Evolutionary conservation across 306 rosid species (phyloP).

Genomic region (Begonia masoniana): DNA sequence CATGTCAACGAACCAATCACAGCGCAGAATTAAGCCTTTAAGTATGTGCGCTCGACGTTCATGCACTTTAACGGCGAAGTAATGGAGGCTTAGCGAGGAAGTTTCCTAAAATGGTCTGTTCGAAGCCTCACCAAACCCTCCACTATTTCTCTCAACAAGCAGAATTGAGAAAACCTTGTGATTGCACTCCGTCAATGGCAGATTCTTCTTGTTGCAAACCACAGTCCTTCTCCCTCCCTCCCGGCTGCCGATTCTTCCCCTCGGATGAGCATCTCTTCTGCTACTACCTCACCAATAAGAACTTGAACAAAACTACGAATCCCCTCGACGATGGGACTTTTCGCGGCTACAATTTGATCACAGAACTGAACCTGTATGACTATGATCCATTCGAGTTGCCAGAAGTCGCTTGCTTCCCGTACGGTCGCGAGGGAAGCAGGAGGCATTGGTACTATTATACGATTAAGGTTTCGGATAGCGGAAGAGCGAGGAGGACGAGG

Average conservation of each 20-base stretch:
- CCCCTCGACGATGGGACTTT: not conserved
- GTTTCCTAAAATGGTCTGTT: no score
- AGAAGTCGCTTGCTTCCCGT: slow-evolving; percentile 26
- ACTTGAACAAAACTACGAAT: slow-evolving; percentile 5
- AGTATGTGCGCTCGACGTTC: no score
- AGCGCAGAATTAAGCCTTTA: no score
- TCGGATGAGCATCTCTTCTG: slow-evolving; percentile 46
- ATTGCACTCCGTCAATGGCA: slow-evolving; percentile 16
- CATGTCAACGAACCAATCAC: no score
- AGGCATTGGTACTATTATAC: slow-evolving; percentile 53
- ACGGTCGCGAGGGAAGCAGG: slow-evolving; percentile 33
- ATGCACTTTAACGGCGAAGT: no score
- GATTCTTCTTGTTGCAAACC: slow-evolving; percentile 10
- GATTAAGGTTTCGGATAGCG: slow-evolving; percentile 15
- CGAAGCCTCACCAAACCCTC: no score
- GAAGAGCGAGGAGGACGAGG: slow-evolving; percentile 15
- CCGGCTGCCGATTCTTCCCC: slow-evolving; percentile 51
- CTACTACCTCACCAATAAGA: slow-evolving; percentile 36
- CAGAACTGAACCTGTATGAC: slow-evolving; percentile 33
- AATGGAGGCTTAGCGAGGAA: no score
- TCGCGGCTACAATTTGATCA: slow-evolving; percentile 28
- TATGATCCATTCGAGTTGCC: slow-evolving; percentile 47
- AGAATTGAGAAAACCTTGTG: no score
- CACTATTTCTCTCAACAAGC: no score
- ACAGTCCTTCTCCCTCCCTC: slow-evolving; percentile 23